A percentile compares a stretch with the other conserved stretches of the same genome.
Conservation (phyloP, 2,329 filamentous ascomycete species). For the Penicillium decumbens region DNA sequence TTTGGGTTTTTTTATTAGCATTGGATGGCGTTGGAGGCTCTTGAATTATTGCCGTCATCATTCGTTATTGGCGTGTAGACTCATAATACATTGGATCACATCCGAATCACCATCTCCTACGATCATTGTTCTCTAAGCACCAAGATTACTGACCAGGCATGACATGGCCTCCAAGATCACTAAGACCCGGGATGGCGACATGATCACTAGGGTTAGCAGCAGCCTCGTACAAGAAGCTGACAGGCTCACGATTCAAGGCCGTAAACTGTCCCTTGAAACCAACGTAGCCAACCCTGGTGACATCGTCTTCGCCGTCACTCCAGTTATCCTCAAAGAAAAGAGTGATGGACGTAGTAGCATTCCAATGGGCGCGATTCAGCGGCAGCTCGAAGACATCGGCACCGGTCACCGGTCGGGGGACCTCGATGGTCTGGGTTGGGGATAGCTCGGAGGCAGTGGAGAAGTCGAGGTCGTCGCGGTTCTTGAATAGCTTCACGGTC, state of each 20-base stretch:
- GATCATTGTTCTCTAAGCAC: neutral
- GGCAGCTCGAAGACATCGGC: constrained; percentile 75
- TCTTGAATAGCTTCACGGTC: constrained; percentile 82
- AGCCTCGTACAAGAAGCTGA: constrained; percentile 87
- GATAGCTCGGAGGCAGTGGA: constrained; percentile 62
- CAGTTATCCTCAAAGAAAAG: constrained; percentile 95
- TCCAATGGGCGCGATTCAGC: constrained; percentile 83
- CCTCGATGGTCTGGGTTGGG: constrained; percentile 70
- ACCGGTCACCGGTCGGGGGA: constrained; percentile 62
- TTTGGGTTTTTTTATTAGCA: constrained; percentile 4
- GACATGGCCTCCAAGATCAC: constrained; percentile 35
- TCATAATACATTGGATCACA: constrained; percentile 8
- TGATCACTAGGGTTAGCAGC: constrained; percentile 90
- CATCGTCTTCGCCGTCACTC: constrained; percentile 70
- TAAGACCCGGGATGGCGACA: constrained; percentile 45
- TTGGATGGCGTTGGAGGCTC: constrained; percentile 24
- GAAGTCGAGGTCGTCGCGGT: constrained; percentile 85
- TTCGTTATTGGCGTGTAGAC: constrained; percentile 16
- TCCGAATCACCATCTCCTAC: neutral
- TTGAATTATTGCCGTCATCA: constrained; percentile 8
- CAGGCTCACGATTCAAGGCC: constrained; percentile 73
- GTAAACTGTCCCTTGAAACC: constrained; percentile 96
- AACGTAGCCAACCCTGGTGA: constrained; percentile 73
- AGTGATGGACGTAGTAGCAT: constrained; percentile 72
- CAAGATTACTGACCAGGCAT: constrained; percentile 40